Percentiles rank a stretch among this genome's conserved stretches.
These are phyloP conservation scores for Pseudocercospora vitis DNA, from an alignment of 2,329 filamentous ascomycete genomes.

Conservation along the genomic window DNA sequence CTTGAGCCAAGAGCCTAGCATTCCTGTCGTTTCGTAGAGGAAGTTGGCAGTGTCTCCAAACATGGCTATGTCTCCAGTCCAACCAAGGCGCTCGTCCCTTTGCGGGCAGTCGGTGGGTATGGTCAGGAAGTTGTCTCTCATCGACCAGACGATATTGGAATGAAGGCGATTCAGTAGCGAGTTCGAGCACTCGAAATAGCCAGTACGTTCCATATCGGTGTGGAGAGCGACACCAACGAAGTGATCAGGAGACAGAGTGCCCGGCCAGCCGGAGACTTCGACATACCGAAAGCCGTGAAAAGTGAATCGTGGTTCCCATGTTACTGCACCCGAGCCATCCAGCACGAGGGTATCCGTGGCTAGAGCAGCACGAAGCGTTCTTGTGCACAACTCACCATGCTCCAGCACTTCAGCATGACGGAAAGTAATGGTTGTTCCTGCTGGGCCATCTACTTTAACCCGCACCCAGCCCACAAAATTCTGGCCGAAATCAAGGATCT, in stretches of 20 bases:
- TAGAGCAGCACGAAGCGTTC: slow-evolving; percentile 49
- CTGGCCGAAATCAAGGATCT: slow-evolving; percentile 58
- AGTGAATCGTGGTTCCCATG: slow-evolving; percentile 53
- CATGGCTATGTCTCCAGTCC: slow-evolving; percentile 55
- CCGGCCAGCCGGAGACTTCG: slow-evolving; percentile 50
- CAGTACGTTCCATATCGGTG: slow-evolving; percentile 54
- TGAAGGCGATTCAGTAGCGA: slow-evolving; percentile 55
- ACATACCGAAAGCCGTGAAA: slow-evolving; percentile 57
- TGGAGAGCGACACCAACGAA: slow-evolving; percentile 49
- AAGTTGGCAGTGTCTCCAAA: slow-evolving; percentile 56
- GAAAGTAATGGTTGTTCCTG: slow-evolving; percentile 48
- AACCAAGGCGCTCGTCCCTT: slow-evolving; percentile 55
- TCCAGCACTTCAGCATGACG: slow-evolving; percentile 59
- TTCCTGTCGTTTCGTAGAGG: slow-evolving; percentile 54
- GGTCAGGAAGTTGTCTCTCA: slow-evolving; percentile 59
- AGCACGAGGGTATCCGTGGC: slow-evolving; percentile 45
- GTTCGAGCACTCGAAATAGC: slow-evolving; percentile 56
- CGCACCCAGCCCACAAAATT: slow-evolving; percentile 56
- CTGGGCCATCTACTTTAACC: slow-evolving; percentile 40
- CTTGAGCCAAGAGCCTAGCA: slow-evolving; percentile 53
- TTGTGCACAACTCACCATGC: slow-evolving; percentile 43
- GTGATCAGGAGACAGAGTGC: slow-evolving; percentile 29
- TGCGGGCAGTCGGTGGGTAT: slow-evolving; percentile 61
- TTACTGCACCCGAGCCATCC: slow-evolving; percentile 29
- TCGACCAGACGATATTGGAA: slow-evolving; percentile 57